Evolutionary conservation across 140 eudicot species (phyloP), one percentile per base, ranked within the genome.

Genomic region (Cichorium intybus): DNA sequence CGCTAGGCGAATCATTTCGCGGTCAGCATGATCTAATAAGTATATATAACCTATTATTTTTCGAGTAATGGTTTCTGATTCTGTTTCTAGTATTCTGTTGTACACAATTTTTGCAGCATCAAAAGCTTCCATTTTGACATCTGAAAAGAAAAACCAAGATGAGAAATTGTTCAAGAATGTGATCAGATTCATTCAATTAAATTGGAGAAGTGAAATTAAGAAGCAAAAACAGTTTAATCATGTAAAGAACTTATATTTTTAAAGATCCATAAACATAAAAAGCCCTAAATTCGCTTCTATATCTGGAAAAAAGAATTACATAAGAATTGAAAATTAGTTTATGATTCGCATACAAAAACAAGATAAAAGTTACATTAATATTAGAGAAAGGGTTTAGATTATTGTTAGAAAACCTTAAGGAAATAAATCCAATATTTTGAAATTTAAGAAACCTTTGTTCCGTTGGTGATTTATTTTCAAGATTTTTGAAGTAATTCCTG

Each of bases 1-100:
- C 29, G 95, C 95, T 21, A 85, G 69, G 0, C 90, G 71, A 7
- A 85, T 81, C 86, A 89, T 66, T 50, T 88, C 88, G 0, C 71
- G 58, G 24, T 80, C 86, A 7, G 81, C 75, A 68, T 77, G 51
- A 22, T 72, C 83, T 37, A 64, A 82, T 41, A 89, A 62, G 72
- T 74, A 77, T 33, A 89, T 76, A 59, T 76, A 80, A 12, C 86
- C 90, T 5, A 80, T 68, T 16, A 89, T 80, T 77, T 78, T 76
- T 52, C 64, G 74, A 20, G 90, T 77, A 0, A 75, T 63, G 2
- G 66, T 54, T 33, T 89, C 95, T 7, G 95, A 70, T 70, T 85
- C 95, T 8, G 86, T 60, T 66, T 69, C 76, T 56, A 69, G 57
- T 43, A 89, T 85, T 76, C 86, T 80, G 10, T 66, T 71, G 65